These are phyloP conservation scores for Pythium aristosporum DNA, from an alignment of 352 stramenopile genomes.

Conservation along the genomic window DNA sequence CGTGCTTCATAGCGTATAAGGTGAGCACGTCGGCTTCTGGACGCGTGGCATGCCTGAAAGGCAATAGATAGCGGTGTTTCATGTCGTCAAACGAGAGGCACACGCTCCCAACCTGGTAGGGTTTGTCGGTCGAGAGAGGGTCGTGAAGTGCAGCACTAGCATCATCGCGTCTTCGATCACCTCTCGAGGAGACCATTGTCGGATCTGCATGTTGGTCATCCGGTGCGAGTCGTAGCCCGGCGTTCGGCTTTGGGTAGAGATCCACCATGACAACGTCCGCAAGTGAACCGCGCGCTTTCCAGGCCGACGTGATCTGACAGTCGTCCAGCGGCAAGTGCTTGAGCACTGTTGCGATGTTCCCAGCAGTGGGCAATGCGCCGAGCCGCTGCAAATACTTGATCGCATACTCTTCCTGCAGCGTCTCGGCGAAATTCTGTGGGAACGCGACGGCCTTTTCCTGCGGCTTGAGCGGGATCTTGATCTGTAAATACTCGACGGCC, in stretches of 20 bases:
- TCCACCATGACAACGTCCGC: constrained; percentile 54
- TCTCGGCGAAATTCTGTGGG: constrained; percentile 41
- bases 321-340: constrained; percentile 60
- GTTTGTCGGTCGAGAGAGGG: constrained; percentile 12
- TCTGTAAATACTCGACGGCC: constrained; percentile 45
- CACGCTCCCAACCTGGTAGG: constrained; percentile 49
- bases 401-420: constrained; percentile 64
- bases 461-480: constrained; percentile 54
- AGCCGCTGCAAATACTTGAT: constrained; percentile 72
- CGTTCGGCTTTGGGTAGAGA: constrained; percentile 36
- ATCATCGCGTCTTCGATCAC: background rate
- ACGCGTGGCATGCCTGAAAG: constrained; percentile 50
- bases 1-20: constrained; percentile 41
- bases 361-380: constrained; percentile 39
- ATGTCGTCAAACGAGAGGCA: constrained; percentile 73
- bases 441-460: constrained; percentile 47
- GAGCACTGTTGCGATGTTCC: constrained; percentile 68
- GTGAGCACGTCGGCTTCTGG: constrained; percentile 47
- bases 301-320: constrained; percentile 54
- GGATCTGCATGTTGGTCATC: background rate
- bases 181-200: background rate
- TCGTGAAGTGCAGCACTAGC: background rate
- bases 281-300: constrained; percentile 59
- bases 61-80: constrained; percentile 64
- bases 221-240: background rate